Conservation (phyloP, 1,284 basidiomycete species). For the Apiotrichum sp. region DNA sequence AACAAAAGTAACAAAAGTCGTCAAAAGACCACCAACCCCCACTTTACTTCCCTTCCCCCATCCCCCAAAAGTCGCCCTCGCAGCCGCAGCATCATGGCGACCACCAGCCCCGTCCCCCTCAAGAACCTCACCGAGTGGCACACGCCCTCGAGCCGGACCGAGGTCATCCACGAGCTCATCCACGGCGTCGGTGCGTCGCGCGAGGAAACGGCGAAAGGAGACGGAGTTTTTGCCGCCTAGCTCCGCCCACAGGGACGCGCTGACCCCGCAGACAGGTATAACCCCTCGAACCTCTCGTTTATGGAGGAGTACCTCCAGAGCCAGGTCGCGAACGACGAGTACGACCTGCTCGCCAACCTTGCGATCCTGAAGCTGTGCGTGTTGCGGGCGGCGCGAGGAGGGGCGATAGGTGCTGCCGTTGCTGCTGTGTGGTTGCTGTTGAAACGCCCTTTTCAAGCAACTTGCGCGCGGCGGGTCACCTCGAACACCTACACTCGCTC, state of each 20-base stretch:
- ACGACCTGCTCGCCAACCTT: conserved; percentile 88
- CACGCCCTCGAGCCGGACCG: conserved; percentile 64
- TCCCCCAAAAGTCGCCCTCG: conserved; percentile 9
- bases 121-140: conserved; percentile 46
- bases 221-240: not conserved
- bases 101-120: conserved; percentile 27
- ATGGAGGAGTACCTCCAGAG: conserved; percentile 92
- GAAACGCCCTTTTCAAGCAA: too few species aligned
- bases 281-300: conserved; percentile 84
- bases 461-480: too few species aligned
- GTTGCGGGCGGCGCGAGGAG: too few species aligned
- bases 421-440: too few species aligned
- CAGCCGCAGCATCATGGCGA: conserved; percentile 24
- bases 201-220: too few species aligned
- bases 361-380: conserved; percentile 68
- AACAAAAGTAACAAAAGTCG: not conserved
- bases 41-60: not conserved
- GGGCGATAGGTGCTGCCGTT: too few species aligned
- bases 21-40: not conserved
- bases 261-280: conserved; percentile 71
- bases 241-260: not conserved
- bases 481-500: too few species aligned
- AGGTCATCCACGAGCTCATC: conserved; percentile 81
- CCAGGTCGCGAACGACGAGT: conserved; percentile 81
- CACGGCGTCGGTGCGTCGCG: conserved; percentile 73